These are phyloP conservation scores for Elaphomyces granulatus DNA, from an alignment of 495 filamentous ascomycete species.

Conservation along the genomic window DNA sequence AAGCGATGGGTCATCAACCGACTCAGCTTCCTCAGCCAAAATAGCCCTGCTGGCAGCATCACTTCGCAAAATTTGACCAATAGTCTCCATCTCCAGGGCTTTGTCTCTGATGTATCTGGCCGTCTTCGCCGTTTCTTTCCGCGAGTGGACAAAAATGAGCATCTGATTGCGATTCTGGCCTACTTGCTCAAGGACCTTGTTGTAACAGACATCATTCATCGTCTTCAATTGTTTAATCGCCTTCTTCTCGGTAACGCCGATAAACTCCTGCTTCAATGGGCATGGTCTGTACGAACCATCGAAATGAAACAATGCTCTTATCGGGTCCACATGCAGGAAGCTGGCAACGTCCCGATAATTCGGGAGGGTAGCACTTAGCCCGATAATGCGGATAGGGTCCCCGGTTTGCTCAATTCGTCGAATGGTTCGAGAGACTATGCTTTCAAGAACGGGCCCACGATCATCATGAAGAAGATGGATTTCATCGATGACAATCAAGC, in stretches of 20 bases:
- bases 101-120: constrained; percentile 93
- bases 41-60: constrained; percentile 88
- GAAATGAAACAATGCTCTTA: constrained; percentile 86
- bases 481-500: constrained; percentile 92
- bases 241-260: constrained; percentile 95
- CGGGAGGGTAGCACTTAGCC: constrained; percentile 86
- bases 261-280: constrained; percentile 89
- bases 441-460: constrained; percentile 90
- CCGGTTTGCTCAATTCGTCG: constrained; percentile 85
- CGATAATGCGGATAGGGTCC: constrained; percentile 78
- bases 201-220: constrained; percentile 99
- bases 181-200: constrained; percentile 93
- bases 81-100: constrained; percentile 88
- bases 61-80: constrained; percentile 84
- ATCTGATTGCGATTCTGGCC: constrained; percentile 85
- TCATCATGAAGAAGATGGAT: constrained; percentile 97
- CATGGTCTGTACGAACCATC: constrained; percentile 90
- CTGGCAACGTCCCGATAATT: constrained; percentile 95
- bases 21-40: constrained; percentile 68
- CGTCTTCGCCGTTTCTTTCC: constrained; percentile 96
- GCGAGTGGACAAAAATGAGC: constrained; percentile 95
- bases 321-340: constrained; percentile 82
- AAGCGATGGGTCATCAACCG: constrained; percentile 70
- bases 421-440: constrained; percentile 89
- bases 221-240: constrained; percentile 98